phyloP scores from a whole-genome alignment of 805 yeast genomes.

The Jamesozyma piceae region DNA sequence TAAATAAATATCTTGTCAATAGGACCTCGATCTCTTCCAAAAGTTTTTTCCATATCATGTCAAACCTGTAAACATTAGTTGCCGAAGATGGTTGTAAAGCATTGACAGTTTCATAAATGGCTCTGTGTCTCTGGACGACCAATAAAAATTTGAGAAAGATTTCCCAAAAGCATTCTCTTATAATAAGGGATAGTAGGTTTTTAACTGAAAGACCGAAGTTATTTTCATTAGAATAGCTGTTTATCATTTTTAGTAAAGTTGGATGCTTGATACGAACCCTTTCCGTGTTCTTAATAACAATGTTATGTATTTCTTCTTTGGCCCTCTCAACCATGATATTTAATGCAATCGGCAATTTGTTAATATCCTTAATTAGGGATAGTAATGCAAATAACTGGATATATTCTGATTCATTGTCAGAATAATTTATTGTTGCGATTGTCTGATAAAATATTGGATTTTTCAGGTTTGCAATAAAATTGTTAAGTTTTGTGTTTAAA shows the following conservation, averaged over 20 bases:
- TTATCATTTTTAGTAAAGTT: slow-evolving; percentile 30
- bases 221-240: slow-evolving; percentile 9
- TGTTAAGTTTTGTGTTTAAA: slow-evolving; percentile 30
- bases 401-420: slow-evolving; percentile 22
- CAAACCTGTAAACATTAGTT: slow-evolving; percentile 27
- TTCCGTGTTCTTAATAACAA: slow-evolving; percentile 53
- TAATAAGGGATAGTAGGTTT: slow-evolving; percentile 44
- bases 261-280: slow-evolving; percentile 54
- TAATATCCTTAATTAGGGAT: slow-evolving; percentile 49
- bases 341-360: slow-evolving; percentile 50
- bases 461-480: slow-evolving; percentile 19
- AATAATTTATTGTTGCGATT: background rate
- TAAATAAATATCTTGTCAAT: slow-evolving; percentile 17
- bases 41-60: slow-evolving; percentile 37
- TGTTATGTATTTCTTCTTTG: slow-evolving; percentile 52
- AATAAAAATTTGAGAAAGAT: slow-evolving; percentile 56
- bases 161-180: slow-evolving; percentile 62
- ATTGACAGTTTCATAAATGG: slow-evolving; percentile 48
- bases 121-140: slow-evolving; percentile 61
- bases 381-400: slow-evolving; percentile 38
- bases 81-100: slow-evolving; percentile 19
- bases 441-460: slow-evolving; percentile 1
- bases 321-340: slow-evolving; percentile 45
- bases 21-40: slow-evolving; percentile 26
- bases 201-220: slow-evolving; percentile 34